These are phyloP conservation scores for Millerago galiae DNA, from an alignment of 805 yeast species.

Conservation along the genomic window DNA sequence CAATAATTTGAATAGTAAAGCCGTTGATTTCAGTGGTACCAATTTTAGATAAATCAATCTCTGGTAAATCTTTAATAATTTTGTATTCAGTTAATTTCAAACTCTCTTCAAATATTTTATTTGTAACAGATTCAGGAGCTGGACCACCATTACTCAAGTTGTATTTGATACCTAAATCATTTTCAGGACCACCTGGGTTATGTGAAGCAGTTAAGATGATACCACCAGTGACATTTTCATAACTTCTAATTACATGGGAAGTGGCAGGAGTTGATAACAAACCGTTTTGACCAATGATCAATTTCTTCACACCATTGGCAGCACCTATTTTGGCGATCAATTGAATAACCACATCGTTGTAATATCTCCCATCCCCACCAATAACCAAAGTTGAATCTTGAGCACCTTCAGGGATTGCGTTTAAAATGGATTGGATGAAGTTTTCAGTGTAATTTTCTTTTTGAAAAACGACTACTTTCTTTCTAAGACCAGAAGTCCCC, in stretches of 20 bases:
- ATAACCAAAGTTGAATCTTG: slow-evolving; percentile 70
- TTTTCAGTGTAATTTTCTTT: slow-evolving; percentile 80
- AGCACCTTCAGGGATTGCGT: slow-evolving; percentile 87
- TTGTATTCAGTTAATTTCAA: slow-evolving; percentile 54
- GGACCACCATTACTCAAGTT: slow-evolving; percentile 96
- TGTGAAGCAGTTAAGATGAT: slow-evolving; percentile 94
- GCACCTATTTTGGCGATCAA: slow-evolving; percentile 78
- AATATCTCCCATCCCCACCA: slow-evolving; percentile 97
- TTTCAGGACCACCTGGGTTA: slow-evolving; percentile 93
- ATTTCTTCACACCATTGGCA: slow-evolving; percentile 82
- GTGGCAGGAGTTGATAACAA: slow-evolving; percentile 94
- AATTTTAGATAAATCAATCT: slow-evolving; percentile 53
- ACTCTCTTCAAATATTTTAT: slow-evolving; percentile 73
- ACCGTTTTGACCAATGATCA: slow-evolving; percentile 85
- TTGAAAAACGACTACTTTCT: slow-evolving; percentile 82
- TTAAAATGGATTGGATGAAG: slow-evolving; percentile 80
- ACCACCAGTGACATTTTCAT: slow-evolving; percentile 73
- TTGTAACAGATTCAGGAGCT: slow-evolving; percentile 92
- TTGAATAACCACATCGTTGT: slow-evolving; percentile 76
- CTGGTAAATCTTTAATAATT: slow-evolving; percentile 49
- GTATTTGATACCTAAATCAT: slow-evolving; percentile 93
- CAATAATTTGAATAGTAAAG: slow-evolving; percentile 73
- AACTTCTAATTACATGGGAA: slow-evolving; percentile 80
- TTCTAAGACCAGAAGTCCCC: slow-evolving; percentile 95
- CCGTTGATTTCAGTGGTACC: slow-evolving; percentile 53